These are phyloP conservation scores for Astrothelium subdiscretum DNA, from an alignment of 495 filamentous ascomycete species.

Conservation along the genomic window DNA sequence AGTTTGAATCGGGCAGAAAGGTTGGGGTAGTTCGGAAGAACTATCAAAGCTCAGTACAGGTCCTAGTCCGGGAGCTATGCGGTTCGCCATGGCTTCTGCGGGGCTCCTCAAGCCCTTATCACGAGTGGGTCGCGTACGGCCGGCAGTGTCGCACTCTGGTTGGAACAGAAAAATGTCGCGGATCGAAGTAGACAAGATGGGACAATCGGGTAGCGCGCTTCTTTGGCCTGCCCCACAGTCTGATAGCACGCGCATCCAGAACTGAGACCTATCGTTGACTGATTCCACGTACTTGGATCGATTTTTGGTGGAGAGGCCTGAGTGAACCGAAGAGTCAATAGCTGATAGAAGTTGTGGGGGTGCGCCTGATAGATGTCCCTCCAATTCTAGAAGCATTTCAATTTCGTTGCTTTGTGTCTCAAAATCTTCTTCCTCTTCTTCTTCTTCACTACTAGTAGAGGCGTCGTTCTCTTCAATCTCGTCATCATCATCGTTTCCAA, in stretches of 20 bases:
- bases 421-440: neutral
- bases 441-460: too few species aligned
- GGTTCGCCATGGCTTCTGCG: neutral
- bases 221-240: neutral
- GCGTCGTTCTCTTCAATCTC: too few species aligned
- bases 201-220: neutral
- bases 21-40: neutral
- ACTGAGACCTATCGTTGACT: constrained; percentile 1
- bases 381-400: neutral
- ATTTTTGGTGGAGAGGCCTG: neutral
- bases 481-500: constrained; percentile 9
- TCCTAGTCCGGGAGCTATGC: neutral
- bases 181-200: neutral
- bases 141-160: neutral
- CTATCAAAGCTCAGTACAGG: neutral
- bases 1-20: neutral
- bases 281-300: neutral
- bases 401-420: too few species aligned
- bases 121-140: neutral
- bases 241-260: neutral
- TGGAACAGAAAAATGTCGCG: neutral
- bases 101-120: neutral
- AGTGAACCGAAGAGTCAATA: neutral
- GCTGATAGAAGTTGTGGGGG: neutral
- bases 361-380: neutral